phyloP scores from a whole-genome alignment of 192 early-diverging fungal species.

The Backusella morwellensis region DNA sequence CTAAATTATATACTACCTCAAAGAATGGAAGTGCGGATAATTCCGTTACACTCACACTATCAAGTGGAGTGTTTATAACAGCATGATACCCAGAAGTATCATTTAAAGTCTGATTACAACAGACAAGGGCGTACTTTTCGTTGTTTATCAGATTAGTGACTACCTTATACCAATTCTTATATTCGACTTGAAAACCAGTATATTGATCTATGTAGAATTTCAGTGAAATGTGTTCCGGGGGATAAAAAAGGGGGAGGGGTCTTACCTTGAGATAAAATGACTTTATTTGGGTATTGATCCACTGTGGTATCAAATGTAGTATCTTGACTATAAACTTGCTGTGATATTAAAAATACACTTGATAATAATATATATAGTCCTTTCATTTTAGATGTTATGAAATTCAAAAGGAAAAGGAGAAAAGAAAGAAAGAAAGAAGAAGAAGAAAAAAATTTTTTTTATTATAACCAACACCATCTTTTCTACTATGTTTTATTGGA shows the following conservation, averaged over 20 bases:
- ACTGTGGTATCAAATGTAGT: background rate
- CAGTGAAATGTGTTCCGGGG: background rate
- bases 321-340: background rate
- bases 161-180: slow-evolving; percentile 26
- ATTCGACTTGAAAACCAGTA: slow-evolving; percentile 25
- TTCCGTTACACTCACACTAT: slow-evolving; percentile 1
- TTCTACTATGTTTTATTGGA: background rate
- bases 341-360: background rate
- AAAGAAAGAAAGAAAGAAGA: background rate
- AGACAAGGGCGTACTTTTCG: slow-evolving; percentile 30
- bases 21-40: background rate
- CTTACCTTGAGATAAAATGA: background rate
- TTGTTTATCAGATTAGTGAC: slow-evolving; percentile 27
- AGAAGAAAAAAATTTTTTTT: background rate
- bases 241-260: background rate
- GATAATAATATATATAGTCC: background rate
- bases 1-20: slow-evolving; percentile 4
- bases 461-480: background rate
- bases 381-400: background rate
- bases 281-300: background rate
- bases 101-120: background rate
- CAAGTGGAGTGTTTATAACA: slow-evolving; percentile 7
- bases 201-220: slow-evolving; percentile 19
- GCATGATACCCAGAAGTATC: background rate
- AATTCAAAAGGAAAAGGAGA: background rate